Conservation (phyloP, 1,284 basidiomycete genomes). For the Ustanciosporium gigantosporum region DNA sequence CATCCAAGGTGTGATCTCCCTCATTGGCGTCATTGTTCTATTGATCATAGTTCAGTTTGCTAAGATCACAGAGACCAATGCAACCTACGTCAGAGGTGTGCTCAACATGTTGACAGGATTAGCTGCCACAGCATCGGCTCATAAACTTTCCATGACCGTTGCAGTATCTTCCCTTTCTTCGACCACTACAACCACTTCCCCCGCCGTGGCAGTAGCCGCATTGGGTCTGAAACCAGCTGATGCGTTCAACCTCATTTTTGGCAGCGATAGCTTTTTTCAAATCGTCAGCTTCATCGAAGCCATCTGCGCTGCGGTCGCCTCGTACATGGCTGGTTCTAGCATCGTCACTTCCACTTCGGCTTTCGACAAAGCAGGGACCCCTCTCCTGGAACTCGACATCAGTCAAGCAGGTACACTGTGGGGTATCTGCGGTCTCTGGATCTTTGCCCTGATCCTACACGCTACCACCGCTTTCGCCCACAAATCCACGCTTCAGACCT, state of each 20-base stretch:
- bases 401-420: conserved; percentile 34
- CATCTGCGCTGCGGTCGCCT: conserved; percentile 26
- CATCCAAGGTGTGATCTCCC: conserved; percentile 28
- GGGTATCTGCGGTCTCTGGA: conserved; percentile 38
- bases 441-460: conserved; percentile 19
- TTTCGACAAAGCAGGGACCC: conserved; percentile 8
- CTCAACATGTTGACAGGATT: conserved; percentile 42
- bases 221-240: conserved; percentile 15
- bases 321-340: conserved; percentile 26
- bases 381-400: conserved; percentile 27
- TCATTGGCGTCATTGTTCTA: conserved; percentile 31
- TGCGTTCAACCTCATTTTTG: conserved; percentile 37
- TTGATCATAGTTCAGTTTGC: conserved; percentile 28
- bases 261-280: conserved; percentile 34
- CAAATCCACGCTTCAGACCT: conserved; percentile 32
- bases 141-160: conserved; percentile 39
- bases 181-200: conserved; percentile 4
- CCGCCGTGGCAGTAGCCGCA: conserved; percentile 17
- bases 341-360: conserved; percentile 14
- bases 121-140: conserved; percentile 24
- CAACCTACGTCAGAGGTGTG: conserved; percentile 28
- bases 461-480: conserved; percentile 29
- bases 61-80: conserved; percentile 18
- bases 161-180: conserved; percentile 24
- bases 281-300: conserved; percentile 33